Conservation (phyloP, 805 yeast genomes). For the Metschnikowia arizonensis region DNA sequence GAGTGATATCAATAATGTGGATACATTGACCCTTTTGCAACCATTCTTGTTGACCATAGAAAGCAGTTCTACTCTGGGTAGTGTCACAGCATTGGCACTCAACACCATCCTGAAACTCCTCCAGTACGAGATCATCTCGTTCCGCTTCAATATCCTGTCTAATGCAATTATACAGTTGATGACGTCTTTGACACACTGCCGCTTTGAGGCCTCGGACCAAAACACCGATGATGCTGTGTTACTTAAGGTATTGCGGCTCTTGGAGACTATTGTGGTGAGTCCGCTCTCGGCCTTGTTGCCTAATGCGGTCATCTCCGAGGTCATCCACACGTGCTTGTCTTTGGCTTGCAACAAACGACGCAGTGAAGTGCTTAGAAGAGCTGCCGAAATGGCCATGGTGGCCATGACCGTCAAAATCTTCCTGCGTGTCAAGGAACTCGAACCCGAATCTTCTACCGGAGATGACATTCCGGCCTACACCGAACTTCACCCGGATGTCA, state of each 20-base stretch:
- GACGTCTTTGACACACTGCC: constrained; percentile 81
- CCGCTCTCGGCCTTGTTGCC: constrained; percentile 62
- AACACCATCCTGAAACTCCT: constrained; percentile 71
- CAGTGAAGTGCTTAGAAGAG: constrained; percentile 80
- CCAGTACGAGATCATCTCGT: constrained; percentile 61
- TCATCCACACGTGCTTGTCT: constrained; percentile 84
- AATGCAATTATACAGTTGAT: constrained; percentile 62
- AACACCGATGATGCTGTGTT: constrained; percentile 88
- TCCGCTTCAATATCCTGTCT: constrained; percentile 50
- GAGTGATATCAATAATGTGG: constrained; percentile 50
- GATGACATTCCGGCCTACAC: constrained; percentile 47
- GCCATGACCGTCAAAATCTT: constrained; percentile 68
- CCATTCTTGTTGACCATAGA: constrained; percentile 85
- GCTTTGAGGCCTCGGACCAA: constrained; percentile 93
- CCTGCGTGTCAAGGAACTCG: constrained; percentile 52
- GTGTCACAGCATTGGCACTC: constrained; percentile 77
- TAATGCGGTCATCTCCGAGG: constrained; percentile 81
- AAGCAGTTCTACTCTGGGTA: constrained; percentile 81
- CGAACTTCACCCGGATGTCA: constrained; percentile 54
- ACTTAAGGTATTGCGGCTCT: constrained; percentile 70
- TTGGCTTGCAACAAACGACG: constrained; percentile 90
- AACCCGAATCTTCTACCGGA: constrained; percentile 34
- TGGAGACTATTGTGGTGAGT: constrained; percentile 65
- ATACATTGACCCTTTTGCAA: constrained; percentile 68
- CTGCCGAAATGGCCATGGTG: constrained; percentile 81